Percentiles rank a stretch among this genome's conserved stretches.
phyloP scores from a whole-genome alignment of 2,329 filamentous ascomycete species.

The Aspergillus oerlinghausenensis region DNA sequence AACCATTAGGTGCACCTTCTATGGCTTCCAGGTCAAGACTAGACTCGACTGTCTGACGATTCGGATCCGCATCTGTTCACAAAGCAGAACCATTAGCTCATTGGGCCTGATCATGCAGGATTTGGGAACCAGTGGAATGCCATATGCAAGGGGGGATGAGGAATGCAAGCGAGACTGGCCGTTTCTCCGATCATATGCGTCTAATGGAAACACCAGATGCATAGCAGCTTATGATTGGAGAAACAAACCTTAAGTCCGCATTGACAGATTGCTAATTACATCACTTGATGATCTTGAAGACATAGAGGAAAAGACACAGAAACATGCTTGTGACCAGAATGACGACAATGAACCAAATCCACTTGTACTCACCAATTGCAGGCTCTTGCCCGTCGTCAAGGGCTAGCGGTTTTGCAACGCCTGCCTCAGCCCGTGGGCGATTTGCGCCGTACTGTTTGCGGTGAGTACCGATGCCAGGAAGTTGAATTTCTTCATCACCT shows the following conservation, averaged over 20 bases:
- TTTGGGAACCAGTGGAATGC: slow-evolving; percentile 2
- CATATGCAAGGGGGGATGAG: slow-evolving; percentile 11
- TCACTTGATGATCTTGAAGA: slow-evolving; percentile 20
- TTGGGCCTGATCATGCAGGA: background rate
- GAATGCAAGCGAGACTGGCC: slow-evolving; percentile 8
- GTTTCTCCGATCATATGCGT: background rate
- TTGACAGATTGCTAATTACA: slow-evolving; percentile 13
- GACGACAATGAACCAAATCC: slow-evolving; percentile 18
- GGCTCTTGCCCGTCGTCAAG: background rate
- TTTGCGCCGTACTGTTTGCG: slow-evolving; percentile 4
- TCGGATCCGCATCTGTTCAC: background rate
- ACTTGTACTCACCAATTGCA: slow-evolving; percentile 21
- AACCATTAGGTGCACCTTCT: background rate
- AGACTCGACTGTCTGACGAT: background rate
- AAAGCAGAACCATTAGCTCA: slow-evolving; percentile 3
- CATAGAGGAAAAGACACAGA: slow-evolving; percentile 20
- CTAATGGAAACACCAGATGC: background rate
- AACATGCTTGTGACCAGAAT: slow-evolving; percentile 19
- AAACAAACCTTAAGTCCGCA: background rate
- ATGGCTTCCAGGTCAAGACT: background rate
- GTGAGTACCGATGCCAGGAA: background rate
- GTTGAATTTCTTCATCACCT: background rate
- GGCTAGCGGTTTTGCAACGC: background rate
- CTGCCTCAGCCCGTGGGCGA: background rate
- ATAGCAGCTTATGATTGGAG: background rate